Conservation (phyloP, 768 basidiomycete species). For the Crucibulum laeve region DNA sequence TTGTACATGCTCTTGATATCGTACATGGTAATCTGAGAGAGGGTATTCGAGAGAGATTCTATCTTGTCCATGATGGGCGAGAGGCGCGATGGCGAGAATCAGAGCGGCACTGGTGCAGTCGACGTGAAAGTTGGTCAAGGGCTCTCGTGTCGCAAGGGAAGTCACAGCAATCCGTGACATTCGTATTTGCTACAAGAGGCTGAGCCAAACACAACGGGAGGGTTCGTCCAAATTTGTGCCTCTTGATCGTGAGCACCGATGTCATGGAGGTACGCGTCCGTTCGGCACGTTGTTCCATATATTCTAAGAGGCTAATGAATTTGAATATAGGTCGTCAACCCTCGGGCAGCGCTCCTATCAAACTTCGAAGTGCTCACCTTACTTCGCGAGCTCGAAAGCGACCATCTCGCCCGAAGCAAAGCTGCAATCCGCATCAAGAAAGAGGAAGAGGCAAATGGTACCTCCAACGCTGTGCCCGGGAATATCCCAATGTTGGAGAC, state of each 20-base stretch:
- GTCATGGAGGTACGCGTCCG: too few species aligned
- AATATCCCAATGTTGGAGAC: conserved; percentile 39
- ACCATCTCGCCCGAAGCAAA: conserved; percentile 67
- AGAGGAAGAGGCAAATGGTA: conserved; percentile 56
- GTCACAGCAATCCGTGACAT: too few species aligned
- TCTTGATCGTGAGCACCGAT: too few species aligned
- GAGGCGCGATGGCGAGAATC: not conserved
- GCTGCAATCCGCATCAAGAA: conserved; percentile 73
- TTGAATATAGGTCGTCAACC: conserved; percentile 73
- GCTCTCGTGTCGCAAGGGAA: not conserved
- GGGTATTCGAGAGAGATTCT: conserved; percentile 66
- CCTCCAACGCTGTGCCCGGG: conserved; percentile 5
- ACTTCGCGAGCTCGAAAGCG: conserved; percentile 70
- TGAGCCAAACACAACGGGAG: too few species aligned
- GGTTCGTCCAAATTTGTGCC: too few species aligned
- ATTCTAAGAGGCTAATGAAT: too few species aligned
- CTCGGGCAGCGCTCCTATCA: conserved; percentile 77
- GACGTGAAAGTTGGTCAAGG: not conserved
- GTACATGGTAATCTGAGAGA: conserved; percentile 86
- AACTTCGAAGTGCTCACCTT: conserved; percentile 84
- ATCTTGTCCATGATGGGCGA: conserved; percentile 64
- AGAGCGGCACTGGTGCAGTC: not conserved
- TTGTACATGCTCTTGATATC: conserved; percentile 94
- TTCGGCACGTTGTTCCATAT: too few species aligned
- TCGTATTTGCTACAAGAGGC: too few species aligned